These are phyloP conservation scores for Clathrospora elynae DNA, from an alignment of 2,329 filamentous ascomycete species.

Conservation along the genomic window DNA sequence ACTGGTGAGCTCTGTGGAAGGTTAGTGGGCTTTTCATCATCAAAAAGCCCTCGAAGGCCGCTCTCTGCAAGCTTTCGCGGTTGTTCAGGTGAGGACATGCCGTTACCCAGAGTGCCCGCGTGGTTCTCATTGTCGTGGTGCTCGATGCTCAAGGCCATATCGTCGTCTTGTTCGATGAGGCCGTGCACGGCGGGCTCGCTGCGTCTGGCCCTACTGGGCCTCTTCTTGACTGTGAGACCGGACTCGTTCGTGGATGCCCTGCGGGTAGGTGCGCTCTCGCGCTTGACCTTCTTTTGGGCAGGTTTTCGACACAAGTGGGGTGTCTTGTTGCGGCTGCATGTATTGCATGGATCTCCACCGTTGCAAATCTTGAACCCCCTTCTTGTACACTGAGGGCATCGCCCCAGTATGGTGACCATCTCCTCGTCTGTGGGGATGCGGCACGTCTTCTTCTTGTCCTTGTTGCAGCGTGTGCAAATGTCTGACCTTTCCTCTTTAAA, in stretches of 20 bases:
- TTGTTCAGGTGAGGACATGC: too few relatives aligned
- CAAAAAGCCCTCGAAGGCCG: too few relatives aligned
- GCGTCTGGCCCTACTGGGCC: neutral
- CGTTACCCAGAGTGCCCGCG: too few relatives aligned
- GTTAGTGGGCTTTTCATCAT: too few relatives aligned
- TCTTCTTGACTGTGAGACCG: too few relatives aligned
- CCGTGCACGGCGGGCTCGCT: neutral
- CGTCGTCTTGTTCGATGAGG: too few relatives aligned
- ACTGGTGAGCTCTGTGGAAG: too few relatives aligned
- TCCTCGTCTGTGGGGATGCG: conserved; percentile 18
- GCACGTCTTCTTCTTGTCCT: conserved; percentile 15
- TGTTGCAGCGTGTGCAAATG: conserved; percentile 11
- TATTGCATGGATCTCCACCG: conserved; percentile 13
- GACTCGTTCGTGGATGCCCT: neutral
- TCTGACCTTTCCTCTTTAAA: conserved; percentile 12
- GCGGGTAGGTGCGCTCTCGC: neutral
- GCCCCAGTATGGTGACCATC: conserved; percentile 12
- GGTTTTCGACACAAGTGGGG: conserved; percentile 2
- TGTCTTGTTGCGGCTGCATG: conserved; percentile 15
- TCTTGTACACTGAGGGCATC: conserved; percentile 20
- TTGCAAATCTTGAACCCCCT: conserved; percentile 20
- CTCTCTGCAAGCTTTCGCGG: too few relatives aligned
- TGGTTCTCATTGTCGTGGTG: too few relatives aligned
- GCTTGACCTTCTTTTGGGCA: neutral
- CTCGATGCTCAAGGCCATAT: neutral